These are phyloP conservation scores for Aspergillus sp. DNA, from an alignment of 2,329 filamentous ascomycete species.

Conservation along the genomic window DNA sequence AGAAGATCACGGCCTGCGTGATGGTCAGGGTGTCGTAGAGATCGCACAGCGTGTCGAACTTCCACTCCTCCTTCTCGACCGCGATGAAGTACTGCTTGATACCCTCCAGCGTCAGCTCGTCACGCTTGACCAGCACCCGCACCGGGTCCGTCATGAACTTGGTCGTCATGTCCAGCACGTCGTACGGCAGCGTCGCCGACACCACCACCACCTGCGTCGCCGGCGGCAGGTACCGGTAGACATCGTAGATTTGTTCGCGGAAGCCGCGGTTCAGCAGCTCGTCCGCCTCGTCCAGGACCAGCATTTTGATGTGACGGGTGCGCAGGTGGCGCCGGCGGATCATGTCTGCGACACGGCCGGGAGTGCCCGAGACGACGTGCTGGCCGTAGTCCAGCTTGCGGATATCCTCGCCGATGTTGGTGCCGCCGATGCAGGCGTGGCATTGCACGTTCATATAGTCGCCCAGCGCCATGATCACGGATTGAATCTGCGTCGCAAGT, in stretches of 20 bases:
- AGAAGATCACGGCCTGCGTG: slow-evolving; percentile 98
- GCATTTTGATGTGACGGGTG: slow-evolving; percentile 75
- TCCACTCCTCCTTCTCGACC: slow-evolving; percentile 99
- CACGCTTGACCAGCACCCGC: slow-evolving; percentile 95
- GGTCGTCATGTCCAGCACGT: slow-evolving; percentile 98
- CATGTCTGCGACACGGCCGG: slow-evolving; percentile 91
- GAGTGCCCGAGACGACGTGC: slow-evolving; percentile 95
- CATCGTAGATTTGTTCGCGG: slow-evolving; percentile 97
- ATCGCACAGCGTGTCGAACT: slow-evolving; percentile 97
- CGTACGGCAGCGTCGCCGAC: slow-evolving; percentile 93
- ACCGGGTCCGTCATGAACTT: slow-evolving; percentile 99
- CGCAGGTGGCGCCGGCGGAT: slow-evolving; percentile 71
- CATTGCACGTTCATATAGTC: slow-evolving; percentile 99
- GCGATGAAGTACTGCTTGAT: slow-evolving; percentile 99
- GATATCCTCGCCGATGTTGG: slow-evolving; percentile 97
- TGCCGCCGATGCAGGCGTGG: slow-evolving; percentile 97
- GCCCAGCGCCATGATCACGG: slow-evolving; percentile 97
- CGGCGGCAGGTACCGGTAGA: slow-evolving; percentile 93
- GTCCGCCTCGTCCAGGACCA: slow-evolving; percentile 74
- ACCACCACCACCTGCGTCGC: slow-evolving; percentile 98
- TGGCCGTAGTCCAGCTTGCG: slow-evolving; percentile 96
- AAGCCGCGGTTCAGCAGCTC: slow-evolving; percentile 89
- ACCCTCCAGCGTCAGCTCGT: slow-evolving; percentile 94
- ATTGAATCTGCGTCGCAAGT: slow-evolving; percentile 96
- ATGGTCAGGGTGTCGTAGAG: slow-evolving; percentile 98